Conservation (phyloP, 1,284 basidiomycete species). For the Apiotrichum mycotoxinovorans region DNA sequence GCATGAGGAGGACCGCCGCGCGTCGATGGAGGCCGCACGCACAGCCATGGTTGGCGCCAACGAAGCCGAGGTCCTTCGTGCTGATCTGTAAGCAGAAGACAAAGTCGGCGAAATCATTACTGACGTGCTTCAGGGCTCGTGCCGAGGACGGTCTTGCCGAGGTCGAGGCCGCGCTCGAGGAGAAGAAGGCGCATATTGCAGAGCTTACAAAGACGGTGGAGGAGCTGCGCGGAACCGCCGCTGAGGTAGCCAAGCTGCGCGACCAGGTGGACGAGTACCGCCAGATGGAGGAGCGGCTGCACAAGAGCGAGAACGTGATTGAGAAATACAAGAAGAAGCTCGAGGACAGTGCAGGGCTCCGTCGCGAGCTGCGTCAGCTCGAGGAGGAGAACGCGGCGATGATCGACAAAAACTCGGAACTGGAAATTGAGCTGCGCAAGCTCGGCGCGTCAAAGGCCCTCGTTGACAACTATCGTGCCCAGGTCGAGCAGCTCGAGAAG, state of each 20-base stretch:
- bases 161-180: constrained; percentile 73
- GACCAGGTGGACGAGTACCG: constrained; percentile 95
- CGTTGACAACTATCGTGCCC: constrained; percentile 81
- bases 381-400: constrained; percentile 90
- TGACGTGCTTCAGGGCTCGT: constrained; percentile 52
- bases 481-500: constrained; percentile 75
- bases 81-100: constrained; percentile 57
- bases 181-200: constrained; percentile 62
- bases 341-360: constrained; percentile 84
- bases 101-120: constrained; percentile 52
- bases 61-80: constrained; percentile 73
- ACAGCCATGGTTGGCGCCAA: constrained; percentile 6
- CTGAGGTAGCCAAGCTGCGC: constrained; percentile 72
- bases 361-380: constrained; percentile 75
- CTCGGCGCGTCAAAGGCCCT: constrained; percentile 80
- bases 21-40: constrained; percentile 9
- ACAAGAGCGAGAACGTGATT: constrained; percentile 94
- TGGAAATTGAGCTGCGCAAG: constrained; percentile 87
- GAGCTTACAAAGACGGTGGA: constrained; percentile 73
- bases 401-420: constrained; percentile 80
- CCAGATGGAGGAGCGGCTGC: constrained; percentile 82
- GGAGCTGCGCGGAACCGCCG: constrained; percentile 73
- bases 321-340: constrained; percentile 99
- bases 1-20: constrained; percentile 11
- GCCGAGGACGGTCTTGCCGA: constrained; percentile 78